phyloP scores from a whole-genome alignment of 768 basidiomycete species.

The Xerocomus potaroensis region DNA sequence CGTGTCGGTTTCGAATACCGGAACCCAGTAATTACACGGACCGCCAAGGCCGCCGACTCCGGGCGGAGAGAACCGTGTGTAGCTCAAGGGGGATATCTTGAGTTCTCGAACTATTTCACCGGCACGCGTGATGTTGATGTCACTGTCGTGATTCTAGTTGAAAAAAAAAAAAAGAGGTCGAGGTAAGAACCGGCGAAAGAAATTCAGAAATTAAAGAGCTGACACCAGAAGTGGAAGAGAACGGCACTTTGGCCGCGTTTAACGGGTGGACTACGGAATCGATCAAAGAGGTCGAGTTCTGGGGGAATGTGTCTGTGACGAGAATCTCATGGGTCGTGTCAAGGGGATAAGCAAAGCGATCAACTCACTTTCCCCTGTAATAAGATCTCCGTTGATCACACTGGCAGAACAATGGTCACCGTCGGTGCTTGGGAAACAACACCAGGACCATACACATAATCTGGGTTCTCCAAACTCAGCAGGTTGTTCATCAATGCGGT shows the following conservation, averaged over 20 bases:
- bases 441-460: slow-evolving; percentile 54
- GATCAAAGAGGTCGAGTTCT: slow-evolving; percentile 64
- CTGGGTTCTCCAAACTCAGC: slow-evolving; percentile 54
- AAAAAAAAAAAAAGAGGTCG: too few species aligned
- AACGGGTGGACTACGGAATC: slow-evolving; percentile 62
- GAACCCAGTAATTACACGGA: slow-evolving; percentile 75
- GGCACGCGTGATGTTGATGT: slow-evolving; percentile 65
- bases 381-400: slow-evolving; percentile 68
- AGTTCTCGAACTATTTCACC: slow-evolving; percentile 65
- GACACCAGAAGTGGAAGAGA: slow-evolving; percentile 68
- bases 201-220: slow-evolving; percentile 22
- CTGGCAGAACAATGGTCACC: slow-evolving; percentile 31
- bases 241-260: slow-evolving; percentile 53
- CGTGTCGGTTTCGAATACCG: slow-evolving; percentile 42
- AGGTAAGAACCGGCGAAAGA: neutral
- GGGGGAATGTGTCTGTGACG: slow-evolving; percentile 52
- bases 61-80: slow-evolving; percentile 56
- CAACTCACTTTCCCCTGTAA: slow-evolving; percentile 60
- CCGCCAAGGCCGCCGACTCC: slow-evolving; percentile 63
- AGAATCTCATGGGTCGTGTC: neutral
- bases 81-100: slow-evolving; percentile 49
- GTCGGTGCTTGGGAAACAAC: neutral
- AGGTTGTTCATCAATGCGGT: slow-evolving; percentile 53
- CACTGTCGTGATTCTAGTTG: slow-evolving; percentile 74
- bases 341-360: neutral